Evolutionary conservation across 306 rosid species (phyloP).

Genomic region (Fragaria iinumae): DNA sequence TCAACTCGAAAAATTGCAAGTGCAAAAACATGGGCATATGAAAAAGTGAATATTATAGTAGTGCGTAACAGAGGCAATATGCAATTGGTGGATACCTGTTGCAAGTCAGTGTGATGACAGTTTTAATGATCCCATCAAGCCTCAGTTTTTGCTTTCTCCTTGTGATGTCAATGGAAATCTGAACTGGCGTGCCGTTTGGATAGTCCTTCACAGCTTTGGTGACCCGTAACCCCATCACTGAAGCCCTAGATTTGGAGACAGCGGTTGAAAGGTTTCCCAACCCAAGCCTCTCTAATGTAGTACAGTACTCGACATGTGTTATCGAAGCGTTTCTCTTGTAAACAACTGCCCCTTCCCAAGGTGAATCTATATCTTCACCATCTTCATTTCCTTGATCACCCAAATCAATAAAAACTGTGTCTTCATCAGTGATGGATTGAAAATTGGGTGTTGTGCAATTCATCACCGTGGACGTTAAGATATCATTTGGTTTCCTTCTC

Average conservation of each 20-base stretch:
- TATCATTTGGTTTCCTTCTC: conserved; percentile 22
- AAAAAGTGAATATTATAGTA: neutral
- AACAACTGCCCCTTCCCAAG: conserved; percentile 90
- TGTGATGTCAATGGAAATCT: conserved; percentile 71
- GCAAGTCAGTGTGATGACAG: conserved; percentile 72
- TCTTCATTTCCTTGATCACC: conserved; percentile 44
- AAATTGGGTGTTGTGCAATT: conserved; percentile 32
- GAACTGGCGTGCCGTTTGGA: conserved; percentile 86
- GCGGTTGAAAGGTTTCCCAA: conserved; percentile 65
- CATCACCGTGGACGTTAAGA: conserved; percentile 27
- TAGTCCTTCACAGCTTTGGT: conserved; percentile 73
- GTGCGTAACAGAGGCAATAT: neutral
- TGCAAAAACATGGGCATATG: neutral
- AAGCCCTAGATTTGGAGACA: conserved; percentile 67
- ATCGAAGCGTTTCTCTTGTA: conserved; percentile 67
- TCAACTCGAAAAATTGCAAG: neutral
- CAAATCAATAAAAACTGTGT: conserved; percentile 34
- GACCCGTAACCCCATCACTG: conserved; percentile 77
- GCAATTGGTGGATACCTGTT: conserved; percentile 51
- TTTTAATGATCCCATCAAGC: conserved; percentile 87
- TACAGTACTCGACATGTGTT: conserved; percentile 79
- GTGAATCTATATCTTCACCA: conserved; percentile 45
- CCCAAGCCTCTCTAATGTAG: conserved; percentile 92
- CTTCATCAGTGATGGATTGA: conserved; percentile 39
- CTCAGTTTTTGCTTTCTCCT: conserved; percentile 71